Evolutionary conservation across 2,329 filamentous ascomycete genomes (phyloP), one percentile per base, ranked within the genome.

Genomic region (Incumbomyces lentus): DNA sequence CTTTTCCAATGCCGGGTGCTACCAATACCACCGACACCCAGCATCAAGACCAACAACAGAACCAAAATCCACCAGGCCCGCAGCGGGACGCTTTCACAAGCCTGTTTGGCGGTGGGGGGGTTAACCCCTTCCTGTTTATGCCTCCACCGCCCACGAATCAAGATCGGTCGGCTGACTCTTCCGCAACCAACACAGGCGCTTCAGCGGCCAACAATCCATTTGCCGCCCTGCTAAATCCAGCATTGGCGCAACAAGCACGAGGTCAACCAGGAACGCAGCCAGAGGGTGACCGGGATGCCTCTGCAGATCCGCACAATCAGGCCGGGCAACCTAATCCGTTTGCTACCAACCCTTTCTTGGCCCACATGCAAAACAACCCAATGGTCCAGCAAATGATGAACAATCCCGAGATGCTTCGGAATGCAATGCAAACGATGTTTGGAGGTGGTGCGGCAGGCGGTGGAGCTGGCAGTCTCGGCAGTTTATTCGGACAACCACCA

Each of bases 1-100:
- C 78, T 4, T 96, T 98, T 62, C 89, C 92, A 11, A 90, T 90
- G 41, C 92, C 92, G 1, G 92, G 92, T 7, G 81, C 84, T 16
- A 96, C 90, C 31, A 88, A 95, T 64, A 93, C 80, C 26, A 55
- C 53, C 3, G 94, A 88, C 2, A 81, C 16, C 26, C 42, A 46
- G 16, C 41, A 49, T 17, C 38, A 47, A 33, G 65, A 56, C 53
- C 58, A 41, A 61, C 59, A 22, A 54, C 63, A 48, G 50, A 58
- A 17, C 47, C 65, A 53, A 56, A 30, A 32, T 31, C 33, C 35
- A 30, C 17, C 39, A 64, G 60, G 46, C 60, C 44, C 39, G 43
- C 49, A 44, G 44, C 47, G 18, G 30, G 47, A 50, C 14, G 37
- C 39, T 6, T 47, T 43, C 19, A 35, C 18, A 1, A 18, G 29